phyloP scores from a whole-genome alignment of 148 eudicot genomes.

The Spergularia marina region DNA sequence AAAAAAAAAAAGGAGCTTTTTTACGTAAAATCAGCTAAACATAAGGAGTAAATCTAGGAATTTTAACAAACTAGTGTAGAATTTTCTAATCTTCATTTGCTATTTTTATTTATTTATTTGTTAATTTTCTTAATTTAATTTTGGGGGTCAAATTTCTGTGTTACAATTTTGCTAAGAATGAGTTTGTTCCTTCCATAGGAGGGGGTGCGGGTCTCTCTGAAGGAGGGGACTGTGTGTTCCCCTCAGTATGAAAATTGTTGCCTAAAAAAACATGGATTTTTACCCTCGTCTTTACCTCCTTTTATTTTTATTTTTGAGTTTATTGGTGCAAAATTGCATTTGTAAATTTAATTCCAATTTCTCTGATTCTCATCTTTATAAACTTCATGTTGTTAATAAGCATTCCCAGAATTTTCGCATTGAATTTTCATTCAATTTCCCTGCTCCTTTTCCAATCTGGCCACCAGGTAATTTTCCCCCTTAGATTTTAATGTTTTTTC shows the following conservation, averaged over 20 bases:
- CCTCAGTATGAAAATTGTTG: background rate
- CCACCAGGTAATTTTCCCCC: slow-evolving; percentile 23
- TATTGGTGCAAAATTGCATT: slow-evolving; percentile 12
- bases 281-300: slow-evolving; percentile 7
- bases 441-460: slow-evolving; percentile 33
- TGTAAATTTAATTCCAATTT: background rate
- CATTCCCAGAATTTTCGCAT: slow-evolving; percentile 11
- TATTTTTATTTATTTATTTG: background rate
- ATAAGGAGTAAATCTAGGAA: slow-evolving; percentile 18
- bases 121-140: background rate
- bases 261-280: background rate
- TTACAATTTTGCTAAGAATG: background rate
- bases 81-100: background rate
- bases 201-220: background rate
- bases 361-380: background rate
- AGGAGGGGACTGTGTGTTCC: slow-evolving; percentile 8
- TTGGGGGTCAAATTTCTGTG: background rate
- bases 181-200: slow-evolving; percentile 12
- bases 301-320: background rate
- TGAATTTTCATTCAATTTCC: slow-evolving; percentile 30
- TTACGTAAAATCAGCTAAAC: background rate
- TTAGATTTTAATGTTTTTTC: background rate
- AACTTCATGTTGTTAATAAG: slow-evolving; percentile 21
- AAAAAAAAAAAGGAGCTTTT: background rate
- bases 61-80: background rate